These are phyloP conservation scores for Dothideomycetes sp. DNA, from an alignment of 2,329 filamentous ascomycete species.

Conservation along the genomic window DNA sequence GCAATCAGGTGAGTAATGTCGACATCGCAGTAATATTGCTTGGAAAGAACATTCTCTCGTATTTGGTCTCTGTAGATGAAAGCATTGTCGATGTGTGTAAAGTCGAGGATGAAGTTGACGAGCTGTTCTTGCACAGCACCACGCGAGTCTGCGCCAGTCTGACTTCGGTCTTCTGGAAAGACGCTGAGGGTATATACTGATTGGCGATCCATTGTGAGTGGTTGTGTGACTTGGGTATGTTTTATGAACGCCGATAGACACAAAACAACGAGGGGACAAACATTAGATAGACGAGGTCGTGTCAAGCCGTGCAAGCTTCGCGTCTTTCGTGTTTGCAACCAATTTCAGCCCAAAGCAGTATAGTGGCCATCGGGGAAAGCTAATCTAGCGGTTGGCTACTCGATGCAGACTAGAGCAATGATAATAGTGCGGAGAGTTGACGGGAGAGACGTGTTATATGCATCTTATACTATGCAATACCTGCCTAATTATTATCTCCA, in stretches of 20 bases:
- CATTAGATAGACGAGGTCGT: background rate
- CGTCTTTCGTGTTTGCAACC: background rate
- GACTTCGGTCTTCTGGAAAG: slow-evolving; percentile 43
- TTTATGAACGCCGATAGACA: background rate
- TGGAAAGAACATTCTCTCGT: slow-evolving; percentile 84
- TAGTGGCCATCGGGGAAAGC: slow-evolving; percentile 1
- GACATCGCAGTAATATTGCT: slow-evolving; percentile 92
- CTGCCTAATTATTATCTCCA: too few species aligned
- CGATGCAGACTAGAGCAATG: too few species aligned
- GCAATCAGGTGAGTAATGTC: slow-evolving; percentile 93
- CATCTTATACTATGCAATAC: too few species aligned
- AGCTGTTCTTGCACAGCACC: slow-evolving; percentile 64
- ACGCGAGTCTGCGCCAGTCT: slow-evolving; percentile 26
- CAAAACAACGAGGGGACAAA: background rate
- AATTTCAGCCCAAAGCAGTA: background rate
- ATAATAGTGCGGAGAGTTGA: too few species aligned
- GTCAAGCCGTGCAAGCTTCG: background rate
- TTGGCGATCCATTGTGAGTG: slow-evolving; percentile 65
- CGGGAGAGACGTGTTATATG: too few species aligned
- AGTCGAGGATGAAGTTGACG: slow-evolving; percentile 85
- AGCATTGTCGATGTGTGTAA: slow-evolving; percentile 83
- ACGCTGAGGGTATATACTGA: slow-evolving; percentile 80
- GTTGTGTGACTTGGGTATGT: background rate
- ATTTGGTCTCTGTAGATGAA: slow-evolving; percentile 89
- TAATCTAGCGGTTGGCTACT: too few species aligned